A percentile compares a stretch with the other conserved stretches of the same genome.
phyloP scores from a whole-genome alignment of 2,329 filamentous ascomycete species.

The Chaetomiaceae sp. region DNA sequence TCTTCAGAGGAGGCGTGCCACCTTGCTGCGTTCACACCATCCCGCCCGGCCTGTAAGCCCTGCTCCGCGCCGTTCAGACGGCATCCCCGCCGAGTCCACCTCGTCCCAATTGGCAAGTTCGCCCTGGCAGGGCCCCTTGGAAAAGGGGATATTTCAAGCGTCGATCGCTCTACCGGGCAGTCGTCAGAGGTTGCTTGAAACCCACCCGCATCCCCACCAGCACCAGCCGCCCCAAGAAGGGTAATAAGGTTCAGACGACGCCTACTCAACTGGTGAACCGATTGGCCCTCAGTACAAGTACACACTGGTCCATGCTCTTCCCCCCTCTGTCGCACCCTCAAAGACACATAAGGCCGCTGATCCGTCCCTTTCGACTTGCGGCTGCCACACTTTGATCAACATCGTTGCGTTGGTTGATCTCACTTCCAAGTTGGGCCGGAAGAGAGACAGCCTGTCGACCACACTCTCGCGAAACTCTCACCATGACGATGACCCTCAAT shows the following conservation, averaged over 20 bases:
- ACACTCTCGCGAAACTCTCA: constrained; percentile 29
- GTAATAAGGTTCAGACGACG: constrained; percentile 39
- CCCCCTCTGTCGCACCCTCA: constrained; percentile 32
- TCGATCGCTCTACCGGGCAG: constrained; percentile 47
- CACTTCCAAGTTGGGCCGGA: constrained; percentile 10
- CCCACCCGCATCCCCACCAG: constrained; percentile 21
- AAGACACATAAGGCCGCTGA: constrained; percentile 56
- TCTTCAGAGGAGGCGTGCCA: constrained; percentile 5
- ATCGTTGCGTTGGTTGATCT: constrained; percentile 28
- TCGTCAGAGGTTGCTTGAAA: constrained; percentile 43
- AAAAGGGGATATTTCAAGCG: constrained; percentile 44
- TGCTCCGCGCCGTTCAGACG: constrained; percentile 16
- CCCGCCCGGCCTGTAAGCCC: constrained; percentile 14
- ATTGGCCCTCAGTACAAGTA: constrained; percentile 35
- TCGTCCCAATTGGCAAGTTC: constrained; percentile 16
- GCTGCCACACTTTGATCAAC: constrained; percentile 40
- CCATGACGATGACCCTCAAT: constrained; percentile 95
- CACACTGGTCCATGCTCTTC: constrained; percentile 26
- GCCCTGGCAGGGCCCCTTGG: constrained; percentile 30
- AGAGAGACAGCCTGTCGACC: constrained; percentile 10
- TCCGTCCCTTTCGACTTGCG: constrained; percentile 37
- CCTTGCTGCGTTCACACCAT: constrained; percentile 15
- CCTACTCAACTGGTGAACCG: constrained; percentile 33
- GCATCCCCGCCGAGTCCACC: constrained; percentile 5
- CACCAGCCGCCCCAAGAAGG: constrained; percentile 36